These are phyloP conservation scores for Geosiphon pyriformis DNA, from an alignment of 192 early-diverging fungal species.

Conservation along the genomic window DNA sequence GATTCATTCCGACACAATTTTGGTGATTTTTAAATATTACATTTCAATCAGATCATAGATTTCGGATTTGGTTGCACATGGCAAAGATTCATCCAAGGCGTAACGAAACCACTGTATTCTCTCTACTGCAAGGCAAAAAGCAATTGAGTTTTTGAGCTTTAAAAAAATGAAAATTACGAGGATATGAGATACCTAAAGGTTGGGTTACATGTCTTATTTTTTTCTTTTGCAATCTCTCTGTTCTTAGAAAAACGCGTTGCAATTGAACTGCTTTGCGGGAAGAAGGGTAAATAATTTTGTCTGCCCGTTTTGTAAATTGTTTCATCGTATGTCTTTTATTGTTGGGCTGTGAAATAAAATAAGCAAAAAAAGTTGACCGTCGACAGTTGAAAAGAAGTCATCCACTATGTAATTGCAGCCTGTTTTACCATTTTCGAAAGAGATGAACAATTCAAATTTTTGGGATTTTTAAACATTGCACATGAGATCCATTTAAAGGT, in stretches of 20 bases:
- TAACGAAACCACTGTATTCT: slow-evolving; percentile 51
- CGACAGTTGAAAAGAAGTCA: too few species aligned
- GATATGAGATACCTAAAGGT: too few species aligned
- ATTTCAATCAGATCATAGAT: slow-evolving; percentile 34
- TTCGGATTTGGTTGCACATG: slow-evolving; percentile 30
- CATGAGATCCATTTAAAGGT: too few species aligned
- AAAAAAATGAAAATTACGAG: background rate
- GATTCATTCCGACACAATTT: slow-evolving; percentile 4
- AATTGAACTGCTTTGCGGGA: slow-evolving; percentile 52
- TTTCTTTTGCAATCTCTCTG: slow-evolving; percentile 42
- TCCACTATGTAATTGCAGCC: too few species aligned
- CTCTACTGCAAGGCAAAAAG: slow-evolving; percentile 32
- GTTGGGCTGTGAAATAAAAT: too few species aligned
- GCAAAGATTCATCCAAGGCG: slow-evolving; percentile 40
- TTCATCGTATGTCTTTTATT: slow-evolving; percentile 53
- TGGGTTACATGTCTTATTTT: slow-evolving; percentile 25
- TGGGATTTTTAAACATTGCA: too few species aligned
- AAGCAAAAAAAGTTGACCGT: too few species aligned
- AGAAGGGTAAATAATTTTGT: slow-evolving; percentile 43
- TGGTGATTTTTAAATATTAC: slow-evolving; percentile 5
- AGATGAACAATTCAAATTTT: too few species aligned
- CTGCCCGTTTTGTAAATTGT: slow-evolving; percentile 46
- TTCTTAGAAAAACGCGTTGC: slow-evolving; percentile 42
- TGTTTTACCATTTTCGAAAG: too few species aligned
- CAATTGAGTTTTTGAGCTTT: slow-evolving; percentile 14